These are phyloP conservation scores for Escallonia herrerae DNA, from an alignment of 129 eudicot genomes.

Conservation along the genomic window DNA sequence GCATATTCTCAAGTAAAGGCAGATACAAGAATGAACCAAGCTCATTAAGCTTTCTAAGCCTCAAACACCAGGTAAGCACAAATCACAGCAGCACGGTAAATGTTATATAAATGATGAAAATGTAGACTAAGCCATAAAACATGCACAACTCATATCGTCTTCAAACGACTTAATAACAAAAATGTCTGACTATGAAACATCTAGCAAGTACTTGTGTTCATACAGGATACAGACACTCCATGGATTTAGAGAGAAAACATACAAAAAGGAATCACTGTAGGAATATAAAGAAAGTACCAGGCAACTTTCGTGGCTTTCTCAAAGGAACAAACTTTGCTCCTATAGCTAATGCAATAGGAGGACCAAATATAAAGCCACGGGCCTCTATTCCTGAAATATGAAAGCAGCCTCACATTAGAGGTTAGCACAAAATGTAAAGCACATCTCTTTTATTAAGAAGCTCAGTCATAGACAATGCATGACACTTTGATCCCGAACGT, in stretches of 20 bases:
- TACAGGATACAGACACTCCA: neutral
- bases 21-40: too few relatives aligned
- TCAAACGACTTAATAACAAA: neutral
- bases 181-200: neutral
- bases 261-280: neutral
- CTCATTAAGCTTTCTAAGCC: too few relatives aligned
- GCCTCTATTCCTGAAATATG: slow-evolving; percentile 68
- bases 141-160: neutral
- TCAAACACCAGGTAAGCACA: too few relatives aligned
- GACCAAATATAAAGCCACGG: slow-evolving; percentile 83
- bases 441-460: neutral
- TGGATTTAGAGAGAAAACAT: neutral
- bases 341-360: slow-evolving; percentile 83
- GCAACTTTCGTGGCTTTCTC: slow-evolving; percentile 78
- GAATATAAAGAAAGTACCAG: slow-evolving; percentile 43
- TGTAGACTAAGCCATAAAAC: neutral
- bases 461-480: neutral
- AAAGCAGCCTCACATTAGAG: neutral
- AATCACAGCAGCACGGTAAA: too few relatives aligned
- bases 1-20: too few relatives aligned
- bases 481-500: neutral
- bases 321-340: slow-evolving; percentile 92
- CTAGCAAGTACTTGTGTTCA: neutral
- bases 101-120: too few relatives aligned
- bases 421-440: neutral